These are phyloP conservation scores for Marchantia paleacea DNA, from an alignment of 225 moss, liverwort and hornwort species.

Conservation along the genomic window DNA sequence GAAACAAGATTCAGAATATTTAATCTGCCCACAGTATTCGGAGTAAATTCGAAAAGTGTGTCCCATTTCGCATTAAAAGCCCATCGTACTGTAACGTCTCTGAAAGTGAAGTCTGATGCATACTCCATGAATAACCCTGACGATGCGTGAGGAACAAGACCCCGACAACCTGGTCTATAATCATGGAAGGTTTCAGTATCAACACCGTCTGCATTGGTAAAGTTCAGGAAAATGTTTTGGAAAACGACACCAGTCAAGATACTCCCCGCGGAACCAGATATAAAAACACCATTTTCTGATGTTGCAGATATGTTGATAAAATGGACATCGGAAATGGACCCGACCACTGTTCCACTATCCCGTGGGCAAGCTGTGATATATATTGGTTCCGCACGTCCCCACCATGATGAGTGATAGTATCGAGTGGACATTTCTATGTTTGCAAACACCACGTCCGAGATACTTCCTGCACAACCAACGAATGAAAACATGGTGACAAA, in stretches of 20 bases:
- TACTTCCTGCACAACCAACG: slow-evolving; percentile 46
- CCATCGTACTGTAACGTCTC: slow-evolving; percentile 49
- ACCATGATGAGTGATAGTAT: slow-evolving; percentile 85
- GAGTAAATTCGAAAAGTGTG: slow-evolving; percentile 59
- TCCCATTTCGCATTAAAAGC: slow-evolving; percentile 48
- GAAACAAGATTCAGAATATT: slow-evolving; percentile 25
- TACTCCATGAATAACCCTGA: slow-evolving; percentile 68
- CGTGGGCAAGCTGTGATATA: slow-evolving; percentile 73
- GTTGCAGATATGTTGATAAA: slow-evolving; percentile 65
- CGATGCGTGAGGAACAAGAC: slow-evolving; percentile 58
- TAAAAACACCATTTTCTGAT: slow-evolving; percentile 82
- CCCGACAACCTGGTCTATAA: slow-evolving; percentile 80
- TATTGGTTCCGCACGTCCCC: slow-evolving; percentile 88
- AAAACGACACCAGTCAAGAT: slow-evolving; percentile 47
- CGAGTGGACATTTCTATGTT: slow-evolving; percentile 76
- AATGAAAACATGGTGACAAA: not conserved
- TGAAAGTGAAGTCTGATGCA: slow-evolving; percentile 47
- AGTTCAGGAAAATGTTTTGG: slow-evolving; percentile 48
- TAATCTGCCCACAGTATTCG: slow-evolving; percentile 32
- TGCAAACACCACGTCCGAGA: slow-evolving; percentile 64
- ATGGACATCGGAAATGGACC: slow-evolving; percentile 50
- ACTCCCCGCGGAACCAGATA: slow-evolving; percentile 54
- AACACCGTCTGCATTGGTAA: slow-evolving; percentile 31
- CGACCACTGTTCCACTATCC: slow-evolving; percentile 39
- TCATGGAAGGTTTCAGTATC: slow-evolving; percentile 56